phyloP scores from a whole-genome alignment of 2,329 filamentous ascomycete species.

The Moelleriella libera region DNA sequence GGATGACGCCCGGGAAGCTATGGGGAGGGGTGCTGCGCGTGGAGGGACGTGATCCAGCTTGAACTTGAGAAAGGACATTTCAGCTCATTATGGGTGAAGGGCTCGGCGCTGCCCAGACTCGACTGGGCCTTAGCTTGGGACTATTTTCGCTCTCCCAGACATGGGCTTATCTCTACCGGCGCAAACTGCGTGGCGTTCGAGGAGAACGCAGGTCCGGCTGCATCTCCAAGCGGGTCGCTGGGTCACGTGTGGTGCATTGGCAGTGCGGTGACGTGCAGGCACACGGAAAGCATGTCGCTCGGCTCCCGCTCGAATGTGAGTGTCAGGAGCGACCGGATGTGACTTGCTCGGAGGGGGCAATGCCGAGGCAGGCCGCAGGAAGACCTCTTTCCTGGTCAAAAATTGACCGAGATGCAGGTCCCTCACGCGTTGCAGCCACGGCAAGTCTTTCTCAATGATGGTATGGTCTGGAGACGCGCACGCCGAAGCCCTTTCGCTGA shows the following conservation, averaged over 20 bases:
- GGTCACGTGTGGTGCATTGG: neutral
- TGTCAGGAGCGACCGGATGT: no score
- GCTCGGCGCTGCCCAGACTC: neutral
- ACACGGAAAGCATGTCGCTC: no score
- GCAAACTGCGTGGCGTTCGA: neutral
- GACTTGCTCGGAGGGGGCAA: no score
- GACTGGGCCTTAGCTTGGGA: neutral
- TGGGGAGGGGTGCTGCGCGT: neutral
- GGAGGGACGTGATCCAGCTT: conserved; percentile 2
- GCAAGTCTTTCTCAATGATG: no score
- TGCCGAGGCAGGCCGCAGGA: no score
- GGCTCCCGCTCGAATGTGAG: no score
- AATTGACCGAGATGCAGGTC: no score
- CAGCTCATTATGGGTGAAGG: conserved; percentile 2
- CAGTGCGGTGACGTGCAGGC: neutral
- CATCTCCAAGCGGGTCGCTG: neutral
- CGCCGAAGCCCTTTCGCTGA: no score
- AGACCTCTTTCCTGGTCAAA: no score
- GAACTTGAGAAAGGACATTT: conserved; percentile 5
- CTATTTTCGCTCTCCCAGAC: neutral
- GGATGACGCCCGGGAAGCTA: neutral
- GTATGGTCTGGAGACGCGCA: no score
- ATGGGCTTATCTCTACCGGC: neutral
- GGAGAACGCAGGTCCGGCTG: neutral
- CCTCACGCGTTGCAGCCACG: no score